These are phyloP conservation scores for Starmerella vaccinii DNA, from an alignment of 805 yeast species.

Conservation along the genomic window DNA sequence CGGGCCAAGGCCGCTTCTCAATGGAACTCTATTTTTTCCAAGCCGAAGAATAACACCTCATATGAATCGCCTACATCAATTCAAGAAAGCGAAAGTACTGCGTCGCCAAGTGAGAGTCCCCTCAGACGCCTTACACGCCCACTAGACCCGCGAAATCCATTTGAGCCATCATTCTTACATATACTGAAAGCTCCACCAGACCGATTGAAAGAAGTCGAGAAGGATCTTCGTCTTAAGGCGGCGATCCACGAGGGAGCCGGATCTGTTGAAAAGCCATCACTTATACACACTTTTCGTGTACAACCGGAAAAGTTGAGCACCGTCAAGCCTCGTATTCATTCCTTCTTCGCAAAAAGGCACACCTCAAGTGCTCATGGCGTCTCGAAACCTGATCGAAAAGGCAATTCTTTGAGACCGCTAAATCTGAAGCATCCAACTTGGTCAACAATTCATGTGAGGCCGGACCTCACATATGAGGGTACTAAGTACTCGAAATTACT, in stretches of 20 bases:
- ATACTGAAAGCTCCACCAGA: neutral
- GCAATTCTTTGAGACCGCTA: neutral
- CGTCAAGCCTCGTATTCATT: slow-evolving; percentile 15
- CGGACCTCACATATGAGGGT: neutral
- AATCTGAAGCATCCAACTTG: slow-evolving; percentile 1
- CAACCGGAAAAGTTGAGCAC: slow-evolving; percentile 6
- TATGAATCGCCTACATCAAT: neutral
- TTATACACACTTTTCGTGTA: slow-evolving; percentile 5
- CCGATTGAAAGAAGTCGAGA: no score
- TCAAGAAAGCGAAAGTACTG: neutral
- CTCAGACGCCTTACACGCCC: neutral
- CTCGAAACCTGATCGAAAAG: slow-evolving; percentile 1
- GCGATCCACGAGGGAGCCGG: neutral
- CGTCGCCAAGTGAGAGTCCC: no score
- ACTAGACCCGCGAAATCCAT: neutral
- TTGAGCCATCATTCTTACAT: neutral
- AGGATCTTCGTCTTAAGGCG: no score
- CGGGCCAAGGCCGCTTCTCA: neutral
- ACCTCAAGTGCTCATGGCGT: neutral
- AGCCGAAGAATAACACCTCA: neutral
- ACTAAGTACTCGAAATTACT: no score
- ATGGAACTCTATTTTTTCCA: slow-evolving; percentile 1
- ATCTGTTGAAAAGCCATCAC: slow-evolving; percentile 2
- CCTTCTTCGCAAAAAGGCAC: slow-evolving; percentile 21
- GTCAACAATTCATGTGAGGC: slow-evolving; percentile 8